Percentiles rank a stretch among this genome's conserved stretches.
Conservation (phyloP, 768 basidiomycete species). For the Tephrocybe sp. region DNA sequence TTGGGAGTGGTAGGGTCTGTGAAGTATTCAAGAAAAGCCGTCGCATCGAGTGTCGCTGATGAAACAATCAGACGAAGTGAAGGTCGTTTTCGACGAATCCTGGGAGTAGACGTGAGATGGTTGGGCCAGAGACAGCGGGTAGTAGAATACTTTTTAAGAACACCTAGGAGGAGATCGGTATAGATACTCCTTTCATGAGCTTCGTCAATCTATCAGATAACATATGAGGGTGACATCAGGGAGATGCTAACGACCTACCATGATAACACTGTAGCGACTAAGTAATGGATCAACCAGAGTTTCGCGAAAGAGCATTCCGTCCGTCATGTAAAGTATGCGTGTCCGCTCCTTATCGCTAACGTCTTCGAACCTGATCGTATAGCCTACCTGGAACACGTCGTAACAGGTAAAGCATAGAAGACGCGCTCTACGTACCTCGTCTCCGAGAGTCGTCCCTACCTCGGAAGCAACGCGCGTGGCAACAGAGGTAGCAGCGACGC, state of each 20-base stretch:
- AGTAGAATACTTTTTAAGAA: conserved; percentile 81
- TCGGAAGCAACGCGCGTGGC: conserved; percentile 91
- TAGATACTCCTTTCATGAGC: conserved; percentile 97
- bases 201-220: conserved; percentile 77
- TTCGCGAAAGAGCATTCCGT: conserved; percentile 97
- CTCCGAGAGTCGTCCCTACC: conserved; percentile 84
- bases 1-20: conserved; percentile 57
- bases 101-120: conserved; percentile 30
- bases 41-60: conserved; percentile 94
- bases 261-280: conserved; percentile 91
- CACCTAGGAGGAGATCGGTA: conserved; percentile 88
- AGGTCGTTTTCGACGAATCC: conserved; percentile 90
- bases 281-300: conserved; percentile 89
- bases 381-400: conserved; percentile 72
- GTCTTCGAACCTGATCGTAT: conserved; percentile 96
- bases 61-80: conserved; percentile 91
- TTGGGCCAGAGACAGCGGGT: background rate
- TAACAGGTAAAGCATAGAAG: conserved; percentile 21
- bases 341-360: conserved; percentile 83
- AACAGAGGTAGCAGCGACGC: conserved; percentile 95
- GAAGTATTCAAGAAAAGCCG: conserved; percentile 89
- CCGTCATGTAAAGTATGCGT: conserved; percentile 93
- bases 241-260: conserved; percentile 54
- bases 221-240: conserved; percentile 1
- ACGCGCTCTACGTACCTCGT: conserved; percentile 57